A percentile compares a stretch with the other conserved stretches of the same genome.
phyloP scores from a whole-genome alignment of 2,329 filamentous ascomycete genomes.

The Xylariaceae sp. region DNA sequence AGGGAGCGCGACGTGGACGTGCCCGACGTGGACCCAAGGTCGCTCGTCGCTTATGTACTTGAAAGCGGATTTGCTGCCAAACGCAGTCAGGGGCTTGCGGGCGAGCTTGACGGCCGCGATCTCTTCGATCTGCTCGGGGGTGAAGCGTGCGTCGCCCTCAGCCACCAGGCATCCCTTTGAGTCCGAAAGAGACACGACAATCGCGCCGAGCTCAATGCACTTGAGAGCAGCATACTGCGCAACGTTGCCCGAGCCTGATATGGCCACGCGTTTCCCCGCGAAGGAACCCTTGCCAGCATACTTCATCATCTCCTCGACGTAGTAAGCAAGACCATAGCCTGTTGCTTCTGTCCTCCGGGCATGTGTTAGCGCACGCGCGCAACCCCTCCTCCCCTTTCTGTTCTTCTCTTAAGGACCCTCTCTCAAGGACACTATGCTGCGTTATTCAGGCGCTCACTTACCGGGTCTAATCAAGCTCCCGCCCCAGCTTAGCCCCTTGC shows the following conservation, averaged over 20 bases:
- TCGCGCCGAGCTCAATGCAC: conserved; percentile 90
- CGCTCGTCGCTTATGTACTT: conserved; percentile 82
- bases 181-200: conserved; percentile 89
- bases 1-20: conserved; percentile 86
- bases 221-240: conserved; percentile 97
- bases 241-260: conserved; percentile 96
- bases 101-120: conserved; percentile 84
- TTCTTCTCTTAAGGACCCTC: neutral
- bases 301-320: conserved; percentile 91
- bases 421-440: too few relatives aligned
- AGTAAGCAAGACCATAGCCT: conserved; percentile 94
- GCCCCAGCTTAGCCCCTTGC: conserved; percentile 91
- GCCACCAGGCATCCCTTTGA: conserved; percentile 80
- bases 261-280: conserved; percentile 85
- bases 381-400: neutral
- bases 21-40: conserved; percentile 85
- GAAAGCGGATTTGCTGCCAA: conserved; percentile 58
- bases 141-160: conserved; percentile 64
- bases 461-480: conserved; percentile 83
- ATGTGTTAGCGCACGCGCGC: conserved; percentile 3
- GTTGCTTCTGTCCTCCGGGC: conserved; percentile 63
- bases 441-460: conserved; percentile 22
- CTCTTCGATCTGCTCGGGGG: conserved; percentile 67
- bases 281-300: conserved; percentile 83
- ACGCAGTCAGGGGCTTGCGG: conserved; percentile 73